A percentile compares a stretch with the other conserved stretches of the same genome.
phyloP scores from a whole-genome alignment of 129 eudicot genomes.

The Centaurea solstitialis region DNA sequence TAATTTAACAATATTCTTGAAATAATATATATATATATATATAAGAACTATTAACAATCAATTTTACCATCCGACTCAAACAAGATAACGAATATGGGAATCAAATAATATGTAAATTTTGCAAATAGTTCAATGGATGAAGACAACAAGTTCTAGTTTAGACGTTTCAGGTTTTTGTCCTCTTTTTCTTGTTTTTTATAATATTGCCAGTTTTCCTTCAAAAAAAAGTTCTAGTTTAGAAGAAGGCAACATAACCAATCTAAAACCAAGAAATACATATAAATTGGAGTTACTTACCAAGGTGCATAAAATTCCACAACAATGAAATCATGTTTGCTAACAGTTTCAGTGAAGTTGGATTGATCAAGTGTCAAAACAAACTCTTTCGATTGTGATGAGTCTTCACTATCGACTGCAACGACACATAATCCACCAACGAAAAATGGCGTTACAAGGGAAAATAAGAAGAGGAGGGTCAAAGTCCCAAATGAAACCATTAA shows the following conservation, averaged over 20 bases:
- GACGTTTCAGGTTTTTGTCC: neutral
- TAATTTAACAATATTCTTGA: no score
- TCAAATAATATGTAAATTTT: neutral
- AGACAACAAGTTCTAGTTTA: neutral
- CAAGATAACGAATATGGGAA: neutral
- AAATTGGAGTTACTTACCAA: slow-evolving; percentile 42
- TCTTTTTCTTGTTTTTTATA: no score
- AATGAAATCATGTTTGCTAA: slow-evolving; percentile 52
- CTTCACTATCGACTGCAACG: neutral
- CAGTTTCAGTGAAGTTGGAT: slow-evolving; percentile 73
- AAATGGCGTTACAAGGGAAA: slow-evolving; percentile 2
- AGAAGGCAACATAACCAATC: neutral
- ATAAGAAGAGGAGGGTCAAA: slow-evolving; percentile 21
- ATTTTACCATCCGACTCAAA: no score
- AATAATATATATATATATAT: no score
- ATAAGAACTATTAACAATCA: no score
- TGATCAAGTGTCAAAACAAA: slow-evolving; percentile 74
- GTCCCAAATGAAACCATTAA: slow-evolving; percentile 32
- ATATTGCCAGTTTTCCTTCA: no score
- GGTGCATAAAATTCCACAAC: slow-evolving; percentile 92
- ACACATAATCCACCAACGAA: neutral
- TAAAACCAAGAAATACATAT: neutral
- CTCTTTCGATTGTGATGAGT: slow-evolving; percentile 33
- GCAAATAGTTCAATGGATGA: neutral
- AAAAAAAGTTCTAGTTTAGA: neutral